phyloP scores from a whole-genome alignment of 2,329 filamentous ascomycete genomes.

The Orbilia ellipsospora region DNA sequence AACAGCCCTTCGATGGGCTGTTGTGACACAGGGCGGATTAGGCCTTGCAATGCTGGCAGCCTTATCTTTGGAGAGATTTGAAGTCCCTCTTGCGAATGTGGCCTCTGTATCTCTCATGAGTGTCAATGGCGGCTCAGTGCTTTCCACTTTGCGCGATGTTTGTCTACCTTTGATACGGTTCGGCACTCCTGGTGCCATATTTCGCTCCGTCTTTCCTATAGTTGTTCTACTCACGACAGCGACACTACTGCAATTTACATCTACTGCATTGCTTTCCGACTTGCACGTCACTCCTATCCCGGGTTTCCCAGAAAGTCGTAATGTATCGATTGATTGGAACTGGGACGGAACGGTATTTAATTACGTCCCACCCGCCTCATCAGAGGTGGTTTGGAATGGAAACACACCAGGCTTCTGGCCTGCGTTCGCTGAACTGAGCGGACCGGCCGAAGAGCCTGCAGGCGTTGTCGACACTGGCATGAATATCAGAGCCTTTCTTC shows the following conservation, averaged over 20 bases:
- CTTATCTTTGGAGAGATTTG: slow-evolving; percentile 25
- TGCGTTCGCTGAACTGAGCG: slow-evolving; percentile 16
- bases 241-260: slow-evolving; percentile 25
- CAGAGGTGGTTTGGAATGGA: slow-evolving; percentile 14
- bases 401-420: slow-evolving; percentile 26
- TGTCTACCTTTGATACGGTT: slow-evolving; percentile 29
- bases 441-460: slow-evolving; percentile 9
- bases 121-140: slow-evolving; percentile 18
- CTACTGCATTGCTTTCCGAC: slow-evolving; percentile 30
- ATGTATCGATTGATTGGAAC: slow-evolving; percentile 20
- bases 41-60: slow-evolving; percentile 29
- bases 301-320: background rate
- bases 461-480: slow-evolving; percentile 20
- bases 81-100: slow-evolving; percentile 20
- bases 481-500: slow-evolving; percentile 23
- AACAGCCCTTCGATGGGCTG: slow-evolving; percentile 24
- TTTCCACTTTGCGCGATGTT: slow-evolving; percentile 16
- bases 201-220: slow-evolving; percentile 25
- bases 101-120: slow-evolving; percentile 31
- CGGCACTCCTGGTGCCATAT: slow-evolving; percentile 13
- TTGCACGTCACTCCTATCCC: slow-evolving; percentile 1
- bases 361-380: slow-evolving; percentile 2
- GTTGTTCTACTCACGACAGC: slow-evolving; percentile 8
- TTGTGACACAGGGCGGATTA: slow-evolving; percentile 20
- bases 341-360: slow-evolving; percentile 5